Conservation (phyloP, 352 stramenopile species). For the Pythium pyrilobum region DNA sequence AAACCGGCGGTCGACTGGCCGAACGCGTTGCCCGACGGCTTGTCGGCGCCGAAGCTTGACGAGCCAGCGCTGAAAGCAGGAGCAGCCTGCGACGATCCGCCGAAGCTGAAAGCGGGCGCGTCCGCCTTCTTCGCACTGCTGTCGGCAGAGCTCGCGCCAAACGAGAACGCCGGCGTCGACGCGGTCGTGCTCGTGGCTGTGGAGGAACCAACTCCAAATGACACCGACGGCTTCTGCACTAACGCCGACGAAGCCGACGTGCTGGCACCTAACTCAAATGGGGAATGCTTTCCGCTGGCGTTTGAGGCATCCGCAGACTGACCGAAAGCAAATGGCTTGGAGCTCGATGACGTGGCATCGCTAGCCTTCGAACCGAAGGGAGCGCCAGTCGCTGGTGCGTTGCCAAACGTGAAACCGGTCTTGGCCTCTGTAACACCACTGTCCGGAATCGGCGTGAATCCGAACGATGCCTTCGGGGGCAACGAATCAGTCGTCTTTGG, state of each 20-base stretch:
- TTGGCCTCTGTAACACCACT: conserved; percentile 3
- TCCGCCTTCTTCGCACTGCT: conserved; percentile 9
- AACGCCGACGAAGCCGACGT: too few relatives aligned
- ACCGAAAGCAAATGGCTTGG: too few relatives aligned
- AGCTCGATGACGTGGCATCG: conserved; percentile 4
- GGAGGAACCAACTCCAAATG: conserved; percentile 23
- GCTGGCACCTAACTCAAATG: too few relatives aligned
- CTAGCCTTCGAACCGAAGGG: neutral
- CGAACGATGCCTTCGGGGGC: conserved; percentile 24
- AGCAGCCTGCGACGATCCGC: conserved; percentile 5
- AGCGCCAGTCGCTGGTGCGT: conserved; percentile 10
- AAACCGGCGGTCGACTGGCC: conserved; percentile 1
- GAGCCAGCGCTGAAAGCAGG: conserved; percentile 15
- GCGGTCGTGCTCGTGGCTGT: neutral
- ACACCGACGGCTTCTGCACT: conserved; percentile 33
- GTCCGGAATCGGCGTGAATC: neutral
- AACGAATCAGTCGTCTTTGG: conserved; percentile 16
- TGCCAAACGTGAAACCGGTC: conserved; percentile 39
- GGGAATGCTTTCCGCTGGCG: too few relatives aligned
- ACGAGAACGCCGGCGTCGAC: conserved; percentile 12
- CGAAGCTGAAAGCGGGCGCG: conserved; percentile 27
- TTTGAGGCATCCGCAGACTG: too few relatives aligned
- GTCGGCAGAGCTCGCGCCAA: conserved; percentile 12
- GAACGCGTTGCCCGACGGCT: neutral
- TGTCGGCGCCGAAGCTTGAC: neutral